A percentile compares a stretch with the other conserved stretches of the same genome.
These are phyloP conservation scores for Cyberlindnera subsufficiens DNA, from an alignment of 805 yeast genomes.

Conservation along the genomic window DNA sequence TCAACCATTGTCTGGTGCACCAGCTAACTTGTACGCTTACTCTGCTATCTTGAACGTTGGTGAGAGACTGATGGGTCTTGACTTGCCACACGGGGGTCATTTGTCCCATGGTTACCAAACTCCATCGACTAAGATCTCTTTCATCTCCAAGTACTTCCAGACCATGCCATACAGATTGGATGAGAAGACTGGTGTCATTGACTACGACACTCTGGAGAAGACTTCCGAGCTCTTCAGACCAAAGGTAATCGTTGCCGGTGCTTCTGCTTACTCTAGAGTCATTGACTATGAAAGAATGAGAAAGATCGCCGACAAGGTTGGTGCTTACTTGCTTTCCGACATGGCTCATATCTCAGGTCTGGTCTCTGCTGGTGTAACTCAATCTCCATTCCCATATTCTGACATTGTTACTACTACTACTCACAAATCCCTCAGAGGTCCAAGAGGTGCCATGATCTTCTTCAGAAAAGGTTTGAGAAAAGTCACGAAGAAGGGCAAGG, in stretches of 20 bases:
- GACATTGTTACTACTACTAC: constrained; percentile 98
- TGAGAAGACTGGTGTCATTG: constrained; percentile 82
- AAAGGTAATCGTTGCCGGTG: constrained; percentile 91
- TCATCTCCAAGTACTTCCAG: constrained; percentile 89
- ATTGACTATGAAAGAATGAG: constrained; percentile 89
- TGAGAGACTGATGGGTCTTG: constrained; percentile 95
- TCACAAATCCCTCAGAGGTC: constrained; percentile 96
- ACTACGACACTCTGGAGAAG: constrained; percentile 80
- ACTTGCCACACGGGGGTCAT: constrained; percentile 98
- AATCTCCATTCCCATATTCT: constrained; percentile 88
- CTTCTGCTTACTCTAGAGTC: constrained; percentile 90
- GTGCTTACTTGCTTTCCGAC: constrained; percentile 88
- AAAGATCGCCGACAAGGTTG: constrained; percentile 85
- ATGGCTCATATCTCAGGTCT: constrained; percentile 98
- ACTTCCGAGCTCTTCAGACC: constrained; percentile 89
- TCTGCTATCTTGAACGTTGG: constrained; percentile 84
- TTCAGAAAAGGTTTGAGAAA: constrained; percentile 91
- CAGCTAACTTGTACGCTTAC: constrained; percentile 91
- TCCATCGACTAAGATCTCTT: constrained; percentile 81
- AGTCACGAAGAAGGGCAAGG: constrained; percentile 78
- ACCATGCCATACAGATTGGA: constrained; percentile 96
- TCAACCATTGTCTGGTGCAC: constrained; percentile 92
- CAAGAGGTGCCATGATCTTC: constrained; percentile 98
- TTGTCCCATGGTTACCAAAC: constrained; percentile 97
- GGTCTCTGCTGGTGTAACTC: constrained; percentile 90